These are phyloP conservation scores for Cardamine resedifolia DNA, from an alignment of 345 rosid genomes.

Conservation along the genomic window DNA sequence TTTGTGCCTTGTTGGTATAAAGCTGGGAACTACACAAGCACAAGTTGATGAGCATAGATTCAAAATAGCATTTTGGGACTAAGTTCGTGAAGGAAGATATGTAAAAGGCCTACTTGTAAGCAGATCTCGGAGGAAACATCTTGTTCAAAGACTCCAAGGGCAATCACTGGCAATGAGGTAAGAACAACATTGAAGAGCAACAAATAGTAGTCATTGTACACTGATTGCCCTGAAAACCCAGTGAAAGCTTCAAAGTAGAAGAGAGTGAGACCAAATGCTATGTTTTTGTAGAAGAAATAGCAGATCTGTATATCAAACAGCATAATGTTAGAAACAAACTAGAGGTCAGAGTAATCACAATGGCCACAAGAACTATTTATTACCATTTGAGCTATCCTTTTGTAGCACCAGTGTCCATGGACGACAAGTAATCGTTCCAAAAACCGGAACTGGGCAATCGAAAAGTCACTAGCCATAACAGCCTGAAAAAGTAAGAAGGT, in stretches of 20 bases:
- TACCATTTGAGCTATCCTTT: constrained; percentile 98
- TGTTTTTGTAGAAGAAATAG: constrained; percentile 98
- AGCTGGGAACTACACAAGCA: constrained; percentile 79
- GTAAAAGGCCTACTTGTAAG: constrained; percentile 70
- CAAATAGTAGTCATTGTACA: constrained; percentile 90
- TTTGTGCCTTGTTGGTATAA: constrained; percentile 92
- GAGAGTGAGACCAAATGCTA: constrained; percentile 92
- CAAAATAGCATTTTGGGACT: neutral
- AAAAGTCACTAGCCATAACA: constrained; percentile 99
- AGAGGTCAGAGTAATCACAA: neutral
- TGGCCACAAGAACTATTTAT: constrained; percentile 25
- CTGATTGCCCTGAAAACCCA: constrained; percentile 88
- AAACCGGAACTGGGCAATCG: constrained; percentile 90
- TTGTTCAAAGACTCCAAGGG: constrained; percentile 96
- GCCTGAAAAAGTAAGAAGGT: constrained; percentile 53
- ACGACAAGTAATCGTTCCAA: constrained; percentile 93
- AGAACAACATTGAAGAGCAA: constrained; percentile 85
- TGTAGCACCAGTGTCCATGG: constrained; percentile 99
- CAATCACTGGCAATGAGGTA: constrained; percentile 88
- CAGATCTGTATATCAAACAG: constrained; percentile 63
- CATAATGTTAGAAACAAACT: constrained; percentile 15
- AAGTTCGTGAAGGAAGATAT: neutral
- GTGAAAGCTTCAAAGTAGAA: constrained; percentile 96
- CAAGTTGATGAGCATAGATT: constrained; percentile 13
- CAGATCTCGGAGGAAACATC: constrained; percentile 93